Conservation (phyloP, 345 rosid species). For the Lumnitzera racemosa region DNA sequence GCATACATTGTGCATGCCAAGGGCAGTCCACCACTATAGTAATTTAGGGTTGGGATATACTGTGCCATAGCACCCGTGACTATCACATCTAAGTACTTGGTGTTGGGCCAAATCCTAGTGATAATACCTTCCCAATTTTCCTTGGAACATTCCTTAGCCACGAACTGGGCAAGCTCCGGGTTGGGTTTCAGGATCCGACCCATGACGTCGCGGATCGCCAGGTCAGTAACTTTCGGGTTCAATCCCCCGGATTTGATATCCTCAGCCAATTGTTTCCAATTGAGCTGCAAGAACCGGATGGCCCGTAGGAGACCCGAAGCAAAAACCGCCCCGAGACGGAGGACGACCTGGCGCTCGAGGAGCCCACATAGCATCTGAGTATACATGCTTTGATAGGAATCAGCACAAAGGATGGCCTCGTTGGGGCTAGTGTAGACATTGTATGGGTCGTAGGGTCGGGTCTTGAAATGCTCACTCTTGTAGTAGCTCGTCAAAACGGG, state of each 20-base stretch:
- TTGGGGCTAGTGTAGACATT: slow-evolving; percentile 88
- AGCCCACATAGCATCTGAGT: slow-evolving; percentile 89
- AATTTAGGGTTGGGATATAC: slow-evolving; percentile 88
- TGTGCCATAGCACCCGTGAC: slow-evolving; percentile 98
- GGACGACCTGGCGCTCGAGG: slow-evolving; percentile 60
- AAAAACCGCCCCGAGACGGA: slow-evolving; percentile 85
- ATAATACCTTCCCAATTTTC: slow-evolving; percentile 75
- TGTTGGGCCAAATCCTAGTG: slow-evolving; percentile 79
- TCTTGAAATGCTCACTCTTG: slow-evolving; percentile 83
- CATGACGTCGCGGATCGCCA: slow-evolving; percentile 36
- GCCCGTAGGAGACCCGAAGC: slow-evolving; percentile 93
- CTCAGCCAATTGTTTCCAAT: slow-evolving; percentile 53
- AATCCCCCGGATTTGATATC: slow-evolving; percentile 63
- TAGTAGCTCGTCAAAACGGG: slow-evolving; percentile 97
- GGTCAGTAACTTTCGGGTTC: slow-evolving; percentile 41
- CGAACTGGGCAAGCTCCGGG: slow-evolving; percentile 44
- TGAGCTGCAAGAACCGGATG: slow-evolving; percentile 76
- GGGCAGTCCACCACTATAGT: slow-evolving; percentile 76
- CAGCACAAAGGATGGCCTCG: slow-evolving; percentile 83
- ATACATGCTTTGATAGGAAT: slow-evolving; percentile 96
- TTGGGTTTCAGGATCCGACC: slow-evolving; percentile 42
- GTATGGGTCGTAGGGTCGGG: slow-evolving; percentile 79
- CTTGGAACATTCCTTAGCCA: slow-evolving; percentile 36
- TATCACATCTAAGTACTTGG: slow-evolving; percentile 82
- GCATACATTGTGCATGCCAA: slow-evolving; percentile 96